Base-by-base conservation (phyloP, 2,329 filamentous ascomycete genomes). In the Aphanoascus verrucosus region DNA sequence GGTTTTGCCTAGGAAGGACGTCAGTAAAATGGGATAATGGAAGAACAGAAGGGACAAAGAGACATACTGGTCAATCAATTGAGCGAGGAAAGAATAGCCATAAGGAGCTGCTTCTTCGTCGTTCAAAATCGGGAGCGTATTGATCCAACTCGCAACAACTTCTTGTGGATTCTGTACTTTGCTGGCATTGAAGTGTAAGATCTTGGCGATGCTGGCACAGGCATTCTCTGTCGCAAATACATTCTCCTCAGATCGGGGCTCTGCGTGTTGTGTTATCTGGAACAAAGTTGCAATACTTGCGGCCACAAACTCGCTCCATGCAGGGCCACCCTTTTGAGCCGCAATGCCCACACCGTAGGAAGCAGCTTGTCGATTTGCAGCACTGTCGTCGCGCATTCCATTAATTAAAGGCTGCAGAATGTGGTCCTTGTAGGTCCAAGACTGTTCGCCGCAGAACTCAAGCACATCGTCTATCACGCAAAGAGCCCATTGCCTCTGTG, bases 391-490 rank as follows among this genome's bases (percentile, higher is more conserved):
- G 62, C 81, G 82, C 75, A 95, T 88, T 43, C 93, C 93, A 56
- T 86, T 82, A 44, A 94, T 78, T 38, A 98, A 79, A 9, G 93
- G 90, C 63, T 89, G 83, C 54, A 90, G 83, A 62, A 98, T 95
- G 64, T 90, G 84, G 61, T 84, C 81, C 64, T 85, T 84, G 67
- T 94, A 98, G 60, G 84, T 82, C 75, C 85, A 91, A 62, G 88
- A 94, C 61, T 94, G 84, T 0, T 84, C 79, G 0, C 91, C 90
- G 67, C 90, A 97, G 74, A 97, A 98, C 69, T 98, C 93, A 35
- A 98, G 79, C 35, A 98, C 91, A 67, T 98, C 93, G 65, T 98
- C 93, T 77, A 96, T 88, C 62, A 98, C 96, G 75, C 93, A 98
- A 52, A 98, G 79, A n/a, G 89, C 91, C 93, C 93, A 98, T 68